Base-by-base conservation (phyloP, 257 asterid species). In the Coffea eugenioides region DNA sequence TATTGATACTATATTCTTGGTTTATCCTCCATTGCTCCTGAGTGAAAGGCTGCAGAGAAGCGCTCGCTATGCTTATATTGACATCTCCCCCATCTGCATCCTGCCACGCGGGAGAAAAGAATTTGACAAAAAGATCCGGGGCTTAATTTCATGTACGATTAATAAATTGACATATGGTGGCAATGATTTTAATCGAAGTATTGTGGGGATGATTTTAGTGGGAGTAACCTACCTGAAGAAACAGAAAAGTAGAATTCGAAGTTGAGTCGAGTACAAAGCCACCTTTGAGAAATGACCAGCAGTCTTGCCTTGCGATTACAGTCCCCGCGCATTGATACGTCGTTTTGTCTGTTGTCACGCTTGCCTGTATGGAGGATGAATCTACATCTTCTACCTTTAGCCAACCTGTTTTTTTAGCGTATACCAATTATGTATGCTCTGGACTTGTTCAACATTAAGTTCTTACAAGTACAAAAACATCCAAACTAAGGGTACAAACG, bases 261-360 rank as follows among this genome's bases (percentile, higher is more conserved):
- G 90, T 84, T 6, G 86, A 88, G 56, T 84, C 80, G 75, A 87
- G 81, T 49, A 76, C 69, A 48, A 91, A 90, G 73, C 97, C 94
- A 27, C 93, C 93, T 74, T 91, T 90, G 46, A 92, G 92, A 76
- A 92, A 92, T 20, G 94, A 90, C 94, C 94, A 90, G 75, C 97
- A 92, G 27, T 86, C 86, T 5, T 66, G 80, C 82, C 70, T 84
- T 27, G 92, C 90, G 12, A 76, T 71, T 41, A 88, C 92, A 54
- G 76, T 91, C 10, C 96, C 93, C 68, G 89, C 73, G 77, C 91
- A 83, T 11, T 82, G 78, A 68, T 73, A 51, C 71, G 81, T 88
- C 27, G 75, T n/a, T 25, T 86, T 83, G 48, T 87, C 89, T n/a
- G 84, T 83, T 8, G 85, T 83, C 1, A 90, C n/a, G 52, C 64